Percentiles rank a stretch among this genome's conserved stretches.
phyloP scores from a whole-genome alignment of 2,329 filamentous ascomycete genomes.

The Pseudopithomyces maydicus region DNA sequence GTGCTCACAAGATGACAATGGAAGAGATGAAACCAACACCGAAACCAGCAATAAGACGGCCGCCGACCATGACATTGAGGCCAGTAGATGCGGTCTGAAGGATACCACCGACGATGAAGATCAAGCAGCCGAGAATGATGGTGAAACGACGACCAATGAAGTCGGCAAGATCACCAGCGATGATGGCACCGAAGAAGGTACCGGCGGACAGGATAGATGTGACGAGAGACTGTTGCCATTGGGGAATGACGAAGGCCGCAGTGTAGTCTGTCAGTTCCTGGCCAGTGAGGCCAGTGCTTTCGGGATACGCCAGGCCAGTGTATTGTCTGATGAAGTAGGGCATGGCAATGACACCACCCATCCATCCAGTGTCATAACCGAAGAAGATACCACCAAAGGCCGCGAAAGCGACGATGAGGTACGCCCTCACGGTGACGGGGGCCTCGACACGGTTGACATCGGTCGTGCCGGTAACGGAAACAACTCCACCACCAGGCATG shows the following conservation, averaged over 20 bases:
- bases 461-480: slow-evolving; percentile 43
- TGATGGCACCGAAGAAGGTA: slow-evolving; percentile 75
- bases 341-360: slow-evolving; percentile 67
- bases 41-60: slow-evolving; percentile 74
- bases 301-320: slow-evolving; percentile 38
- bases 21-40: slow-evolving; percentile 76
- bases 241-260: slow-evolving; percentile 38
- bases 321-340: slow-evolving; percentile 46
- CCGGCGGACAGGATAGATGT: slow-evolving; percentile 78
- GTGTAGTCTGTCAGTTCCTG: slow-evolving; percentile 66
- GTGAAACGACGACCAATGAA: slow-evolving; percentile 67
- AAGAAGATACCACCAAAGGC: slow-evolving; percentile 70
- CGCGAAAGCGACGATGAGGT: slow-evolving; percentile 55
- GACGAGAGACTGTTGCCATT: slow-evolving; percentile 60
- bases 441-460: slow-evolving; percentile 63
- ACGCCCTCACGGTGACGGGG: slow-evolving; percentile 54
- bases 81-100: slow-evolving; percentile 65
- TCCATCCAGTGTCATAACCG: slow-evolving; percentile 80
- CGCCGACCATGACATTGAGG: slow-evolving; percentile 70
- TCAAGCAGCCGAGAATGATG: slow-evolving; percentile 64
- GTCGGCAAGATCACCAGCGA: slow-evolving; percentile 64
- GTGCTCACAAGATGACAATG: slow-evolving; percentile 56
- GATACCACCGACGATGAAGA: slow-evolving; percentile 63
- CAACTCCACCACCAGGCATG: slow-evolving; percentile 45
- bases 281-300: slow-evolving; percentile 51